Evolutionary conservation across 768 basidiomycete species (phyloP).

Genomic region (Russula ochroleuca): DNA sequence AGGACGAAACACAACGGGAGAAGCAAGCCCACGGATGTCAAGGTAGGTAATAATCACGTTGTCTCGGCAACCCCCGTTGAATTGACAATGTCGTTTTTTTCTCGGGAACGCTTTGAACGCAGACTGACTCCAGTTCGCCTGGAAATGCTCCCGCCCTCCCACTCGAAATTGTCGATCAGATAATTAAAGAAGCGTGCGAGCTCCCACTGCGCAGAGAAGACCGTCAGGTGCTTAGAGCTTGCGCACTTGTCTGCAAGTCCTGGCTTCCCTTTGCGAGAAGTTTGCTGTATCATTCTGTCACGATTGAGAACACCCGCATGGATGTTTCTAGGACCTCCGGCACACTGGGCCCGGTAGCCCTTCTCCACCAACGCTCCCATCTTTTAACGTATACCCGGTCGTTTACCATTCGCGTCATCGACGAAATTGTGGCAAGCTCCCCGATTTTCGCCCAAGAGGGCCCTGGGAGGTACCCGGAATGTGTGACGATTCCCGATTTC

Average conservation of each 20-base stretch:
- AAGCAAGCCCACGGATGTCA: not conserved
- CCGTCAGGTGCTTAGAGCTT: conserved; percentile 7
- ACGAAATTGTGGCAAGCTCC: not conserved
- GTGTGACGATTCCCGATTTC: conserved; percentile 14
- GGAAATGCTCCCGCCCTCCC: conserved; percentile 5
- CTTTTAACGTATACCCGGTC: conserved; percentile 11
- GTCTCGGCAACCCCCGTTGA: conserved; percentile 8
- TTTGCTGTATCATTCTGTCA: conserved; percentile 15
- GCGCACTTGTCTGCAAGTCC: conserved; percentile 18
- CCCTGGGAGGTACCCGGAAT: not conserved
- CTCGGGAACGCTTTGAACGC: no score
- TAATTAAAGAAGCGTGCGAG: conserved; percentile 17
- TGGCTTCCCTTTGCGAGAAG: conserved; percentile 17
- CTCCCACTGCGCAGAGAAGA: conserved; percentile 1
- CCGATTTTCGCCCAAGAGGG: not conserved
- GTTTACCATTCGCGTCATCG: conserved; percentile 12
- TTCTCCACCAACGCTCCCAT: conserved; percentile 6
- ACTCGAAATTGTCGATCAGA: conserved; percentile 16
- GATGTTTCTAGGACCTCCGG: conserved; percentile 4
- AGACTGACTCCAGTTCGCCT: not conserved
- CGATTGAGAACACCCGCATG: conserved; percentile 16
- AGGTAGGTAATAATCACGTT: not conserved
- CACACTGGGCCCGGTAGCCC: conserved; percentile 13
- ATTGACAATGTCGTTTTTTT: not conserved
- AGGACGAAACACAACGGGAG: not conserved